phyloP scores from a whole-genome alignment of 2,329 filamentous ascomycete genomes.

The Blastomyces emzantsi region DNA sequence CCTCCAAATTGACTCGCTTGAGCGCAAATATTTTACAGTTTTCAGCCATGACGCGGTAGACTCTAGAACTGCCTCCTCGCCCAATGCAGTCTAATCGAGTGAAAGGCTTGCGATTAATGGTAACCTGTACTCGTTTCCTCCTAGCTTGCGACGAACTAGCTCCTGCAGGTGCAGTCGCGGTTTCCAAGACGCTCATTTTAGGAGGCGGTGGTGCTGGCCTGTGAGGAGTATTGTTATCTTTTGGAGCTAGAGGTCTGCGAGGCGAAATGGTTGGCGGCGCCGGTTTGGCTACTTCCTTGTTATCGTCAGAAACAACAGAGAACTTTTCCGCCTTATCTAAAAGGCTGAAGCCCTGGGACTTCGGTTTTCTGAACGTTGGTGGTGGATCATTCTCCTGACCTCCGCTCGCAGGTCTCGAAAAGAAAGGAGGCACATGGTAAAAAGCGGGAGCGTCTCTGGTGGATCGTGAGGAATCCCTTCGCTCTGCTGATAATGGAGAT shows the following conservation, averaged over 20 bases:
- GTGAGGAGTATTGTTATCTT: conserved; percentile 63
- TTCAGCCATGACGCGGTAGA: conserved; percentile 94
- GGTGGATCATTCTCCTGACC: conserved; percentile 82
- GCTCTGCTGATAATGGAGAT: conserved; percentile 37
- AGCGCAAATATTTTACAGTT: conserved; percentile 93
- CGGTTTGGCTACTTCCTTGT: conserved; percentile 28
- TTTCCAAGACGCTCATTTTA: conserved; percentile 94
- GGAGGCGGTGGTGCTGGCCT: conserved; percentile 67
- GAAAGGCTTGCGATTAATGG: conserved; percentile 85
- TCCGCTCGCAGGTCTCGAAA: conserved; percentile 52
- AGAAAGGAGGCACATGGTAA: conserved; percentile 50
- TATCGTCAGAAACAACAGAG: conserved; percentile 40
- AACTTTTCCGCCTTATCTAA: conserved; percentile 50
- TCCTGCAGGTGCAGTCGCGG: conserved; percentile 74
- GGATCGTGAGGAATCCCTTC: conserved; percentile 31
- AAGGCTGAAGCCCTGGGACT: conserved; percentile 46
- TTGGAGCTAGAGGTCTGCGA: conserved; percentile 42
- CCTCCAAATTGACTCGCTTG: conserved; percentile 84
- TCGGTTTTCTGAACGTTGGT: conserved; percentile 56
- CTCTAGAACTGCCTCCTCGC: conserved; percentile 84
- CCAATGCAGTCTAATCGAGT: conserved; percentile 85
- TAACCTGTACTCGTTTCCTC: conserved; percentile 73
- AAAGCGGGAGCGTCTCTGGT: conserved; percentile 43
- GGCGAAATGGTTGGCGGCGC: conserved; percentile 39
- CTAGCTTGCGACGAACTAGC: conserved; percentile 63